These are phyloP conservation scores for Pythium monospermum DNA, from an alignment of 352 stramenopile species.

Conservation along the genomic window DNA sequence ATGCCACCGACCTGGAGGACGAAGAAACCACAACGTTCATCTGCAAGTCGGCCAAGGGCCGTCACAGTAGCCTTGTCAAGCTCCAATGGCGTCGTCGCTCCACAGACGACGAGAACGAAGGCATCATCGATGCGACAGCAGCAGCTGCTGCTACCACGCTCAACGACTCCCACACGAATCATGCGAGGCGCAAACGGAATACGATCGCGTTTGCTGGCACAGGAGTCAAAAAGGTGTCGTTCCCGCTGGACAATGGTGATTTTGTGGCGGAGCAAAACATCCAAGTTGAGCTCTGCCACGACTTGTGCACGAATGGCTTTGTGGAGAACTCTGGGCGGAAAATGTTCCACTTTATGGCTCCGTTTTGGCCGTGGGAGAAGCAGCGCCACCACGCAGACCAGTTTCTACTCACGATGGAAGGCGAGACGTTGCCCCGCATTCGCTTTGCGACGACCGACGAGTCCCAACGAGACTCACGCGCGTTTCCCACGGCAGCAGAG, in stretches of 20 bases:
- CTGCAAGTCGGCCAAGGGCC: slow-evolving; percentile 19
- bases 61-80: slow-evolving; percentile 23
- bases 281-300: slow-evolving; percentile 60
- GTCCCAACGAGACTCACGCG: neutral
- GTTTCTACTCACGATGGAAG: slow-evolving; percentile 33
- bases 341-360: slow-evolving; percentile 63
- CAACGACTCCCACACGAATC: neutral
- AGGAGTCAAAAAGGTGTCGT: slow-evolving; percentile 4
- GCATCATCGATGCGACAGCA: neutral
- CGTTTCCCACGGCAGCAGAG: slow-evolving; percentile 2
- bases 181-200: slow-evolving; percentile 1
- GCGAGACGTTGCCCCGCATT: slow-evolving; percentile 31
- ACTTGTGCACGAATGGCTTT: slow-evolving; percentile 69
- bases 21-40: slow-evolving; percentile 26
- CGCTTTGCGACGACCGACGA: slow-evolving; percentile 44
- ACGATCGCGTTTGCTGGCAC: slow-evolving; percentile 3
- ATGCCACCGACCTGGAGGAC: neutral
- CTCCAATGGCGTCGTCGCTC: slow-evolving; percentile 15
- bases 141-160: too few relatives aligned
- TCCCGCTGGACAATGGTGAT: slow-evolving; percentile 22
- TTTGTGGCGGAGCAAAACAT: slow-evolving; percentile 50
- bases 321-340: slow-evolving; percentile 52
- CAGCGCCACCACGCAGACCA: slow-evolving; percentile 19
- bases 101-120: slow-evolving; percentile 1
- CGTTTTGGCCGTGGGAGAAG: slow-evolving; percentile 46